Evolutionary conservation across 208 protist species (phyloP), one percentile per base, ranked within the genome.

Genomic region (Crithidia mellificae): DNA sequence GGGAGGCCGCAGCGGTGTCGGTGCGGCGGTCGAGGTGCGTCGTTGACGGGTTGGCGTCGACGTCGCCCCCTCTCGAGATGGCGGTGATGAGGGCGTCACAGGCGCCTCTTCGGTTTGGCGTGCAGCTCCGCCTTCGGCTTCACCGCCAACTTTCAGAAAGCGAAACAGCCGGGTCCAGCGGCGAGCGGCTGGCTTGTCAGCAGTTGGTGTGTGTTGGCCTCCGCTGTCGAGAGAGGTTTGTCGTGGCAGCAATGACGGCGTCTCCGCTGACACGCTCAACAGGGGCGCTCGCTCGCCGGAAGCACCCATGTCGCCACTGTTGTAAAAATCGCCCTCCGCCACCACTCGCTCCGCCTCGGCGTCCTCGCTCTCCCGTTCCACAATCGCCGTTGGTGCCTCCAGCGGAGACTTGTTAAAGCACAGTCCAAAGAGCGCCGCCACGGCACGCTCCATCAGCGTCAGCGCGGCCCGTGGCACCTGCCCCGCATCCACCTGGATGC

Each of bases 401-500:
- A 59, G 25, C 15, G 56, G 63, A 5, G 70, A 68, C 15, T 50
- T 6, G 29, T 69, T 76, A 27, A 68, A 76, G 41, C 53, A 76
- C 32, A 69, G 25, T 11, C 70, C 70, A 20, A 68, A 46, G 15
- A 76, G 17, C 12, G 56, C 38, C 34, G 57, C 34, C 22, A 53
- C 63, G 4, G 39, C 63, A 2, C 68, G 66, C 41, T 76, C 58
- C 43, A 80, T 64, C 12, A 69, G 14, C 25, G 56, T 70, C 29
- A 74, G 25, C 22, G 61, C 69, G n/a, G 54, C 70, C 0, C 56
- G 22, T n/a, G 81, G 83, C 15, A 75, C 64, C 30, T 51, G 46
- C 5, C 39, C 15, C 4, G 77, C 61, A 53, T 74, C 49, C 55
- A 84, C 78, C 54, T 70, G 53, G 12, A 79, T 53, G 25, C 77